Conservation (phyloP, 306 rosid genomes). For the Quercus alba region DNA sequence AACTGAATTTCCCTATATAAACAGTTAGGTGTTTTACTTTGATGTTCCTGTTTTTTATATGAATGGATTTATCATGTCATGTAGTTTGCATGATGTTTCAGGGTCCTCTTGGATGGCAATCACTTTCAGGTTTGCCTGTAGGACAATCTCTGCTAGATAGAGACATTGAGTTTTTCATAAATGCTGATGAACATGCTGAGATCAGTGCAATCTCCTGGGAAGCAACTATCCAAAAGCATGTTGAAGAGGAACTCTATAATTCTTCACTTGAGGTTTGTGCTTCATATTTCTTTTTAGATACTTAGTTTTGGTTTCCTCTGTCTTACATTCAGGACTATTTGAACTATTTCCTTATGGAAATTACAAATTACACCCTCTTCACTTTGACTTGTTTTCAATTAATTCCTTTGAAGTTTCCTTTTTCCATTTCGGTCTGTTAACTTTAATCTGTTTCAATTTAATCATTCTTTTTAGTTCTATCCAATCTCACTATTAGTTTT, state of each 20-base stretch:
- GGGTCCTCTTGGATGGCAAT: conserved; percentile 97
- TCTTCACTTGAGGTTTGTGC: conserved; percentile 64
- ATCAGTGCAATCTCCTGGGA: conserved; percentile 87
- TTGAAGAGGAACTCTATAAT: conserved; percentile 81
- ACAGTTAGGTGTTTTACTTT: neutral
- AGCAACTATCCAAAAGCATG: conserved; percentile 85
- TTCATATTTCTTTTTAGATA: neutral
- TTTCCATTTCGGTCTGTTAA: no score
- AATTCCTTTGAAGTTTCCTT: no score
- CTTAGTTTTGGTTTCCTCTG: neutral
- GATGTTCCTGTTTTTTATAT: neutral
- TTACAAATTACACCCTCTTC: no score
- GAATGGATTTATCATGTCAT: conserved; percentile 15
- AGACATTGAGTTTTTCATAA: conserved; percentile 63
- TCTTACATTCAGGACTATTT: neutral
- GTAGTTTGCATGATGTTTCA: conserved; percentile 45
- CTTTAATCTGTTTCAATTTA: no score
- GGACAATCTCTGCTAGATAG: conserved; percentile 65
- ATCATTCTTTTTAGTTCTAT: no score
- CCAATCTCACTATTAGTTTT: no score
- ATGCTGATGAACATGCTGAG: conserved; percentile 62
- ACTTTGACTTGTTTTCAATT: no score
- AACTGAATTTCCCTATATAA: neutral
- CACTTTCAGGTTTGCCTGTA: conserved; percentile 59
- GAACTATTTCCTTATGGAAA: neutral